Conservation (phyloP, 495 filamentous ascomycete species). For the Penicillium flavigenum region DNA sequence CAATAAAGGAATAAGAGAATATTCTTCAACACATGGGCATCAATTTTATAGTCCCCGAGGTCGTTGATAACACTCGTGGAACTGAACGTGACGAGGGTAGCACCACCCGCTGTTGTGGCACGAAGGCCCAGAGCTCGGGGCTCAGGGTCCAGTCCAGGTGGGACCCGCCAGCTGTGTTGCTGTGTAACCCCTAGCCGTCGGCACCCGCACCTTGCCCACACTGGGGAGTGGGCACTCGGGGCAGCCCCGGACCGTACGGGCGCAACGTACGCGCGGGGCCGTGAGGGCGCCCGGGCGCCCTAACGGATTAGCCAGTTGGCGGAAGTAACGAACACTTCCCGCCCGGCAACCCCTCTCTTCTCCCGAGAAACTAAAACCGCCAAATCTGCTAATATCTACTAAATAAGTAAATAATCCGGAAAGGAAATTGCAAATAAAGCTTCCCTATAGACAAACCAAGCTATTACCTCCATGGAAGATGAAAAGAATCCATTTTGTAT, state of each 20-base stretch:
- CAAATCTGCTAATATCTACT: background rate
- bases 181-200: too few relatives aligned
- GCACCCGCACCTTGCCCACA: too few relatives aligned
- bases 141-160: too few relatives aligned
- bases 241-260: too few relatives aligned
- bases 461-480: background rate
- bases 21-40: background rate
- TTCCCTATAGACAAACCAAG: background rate
- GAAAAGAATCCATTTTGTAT: background rate
- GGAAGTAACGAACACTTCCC: background rate
- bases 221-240: too few relatives aligned
- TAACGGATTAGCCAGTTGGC: background rate
- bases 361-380: background rate
- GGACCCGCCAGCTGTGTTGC: too few relatives aligned
- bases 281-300: too few relatives aligned
- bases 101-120: too few relatives aligned
- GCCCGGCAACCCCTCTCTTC: background rate
- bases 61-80: background rate
- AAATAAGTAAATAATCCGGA: background rate
- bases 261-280: too few relatives aligned
- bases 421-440: background rate
- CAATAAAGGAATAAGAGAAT: background rate
- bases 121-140: too few relatives aligned
- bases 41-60: background rate
- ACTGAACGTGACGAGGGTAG: background rate